Percentiles rank a stretch among this genome's conserved stretches.
Conservation (phyloP, 805 yeast species). For the Candida ascalaphidarum region DNA sequence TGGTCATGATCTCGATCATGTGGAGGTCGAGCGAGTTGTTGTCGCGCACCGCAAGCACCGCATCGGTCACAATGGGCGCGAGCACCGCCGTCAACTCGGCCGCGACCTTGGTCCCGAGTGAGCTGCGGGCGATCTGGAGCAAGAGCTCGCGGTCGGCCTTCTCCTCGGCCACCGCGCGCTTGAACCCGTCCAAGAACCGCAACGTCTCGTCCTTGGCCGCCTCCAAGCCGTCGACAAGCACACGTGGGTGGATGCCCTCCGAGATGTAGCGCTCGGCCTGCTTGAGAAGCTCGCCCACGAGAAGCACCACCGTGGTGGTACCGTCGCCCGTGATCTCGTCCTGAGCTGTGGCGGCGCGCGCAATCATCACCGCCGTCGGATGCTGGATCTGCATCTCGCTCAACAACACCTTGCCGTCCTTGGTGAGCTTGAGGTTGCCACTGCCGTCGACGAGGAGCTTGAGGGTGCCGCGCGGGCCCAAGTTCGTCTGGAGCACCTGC, state of each 20-base stretch:
- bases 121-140: conserved; percentile 85
- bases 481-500: conserved; percentile 79
- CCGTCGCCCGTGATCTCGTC: conserved; percentile 99
- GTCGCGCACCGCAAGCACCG: conserved; percentile 73
- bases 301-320: conserved; percentile 88
- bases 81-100: conserved; percentile 69
- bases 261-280: conserved; percentile 88
- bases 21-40: conserved; percentile 66
- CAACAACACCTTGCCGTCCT: conserved; percentile 90
- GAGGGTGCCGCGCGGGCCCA: conserved; percentile 96
- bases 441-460: conserved; percentile 97
- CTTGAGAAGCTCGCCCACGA: conserved; percentile 89
- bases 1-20: conserved; percentile 97
- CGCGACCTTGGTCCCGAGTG: conserved; percentile 80
- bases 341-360: conserved; percentile 97
- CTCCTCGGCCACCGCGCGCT: conserved; percentile 38
- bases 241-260: conserved; percentile 95
- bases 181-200: conserved; percentile 60
- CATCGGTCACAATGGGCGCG: conserved; percentile 94
- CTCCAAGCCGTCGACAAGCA: conserved; percentile 92
- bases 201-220: conserved; percentile 72
- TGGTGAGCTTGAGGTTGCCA: conserved; percentile 90
- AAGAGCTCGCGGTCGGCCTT: conserved; percentile 78
- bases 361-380: conserved; percentile 46
- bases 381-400: conserved; percentile 89